A percentile compares a stretch with the other conserved stretches of the same genome.
These are phyloP conservation scores for Pleurostoma richardsiae DNA, from an alignment of 2,329 filamentous ascomycete genomes.

Conservation along the genomic window DNA sequence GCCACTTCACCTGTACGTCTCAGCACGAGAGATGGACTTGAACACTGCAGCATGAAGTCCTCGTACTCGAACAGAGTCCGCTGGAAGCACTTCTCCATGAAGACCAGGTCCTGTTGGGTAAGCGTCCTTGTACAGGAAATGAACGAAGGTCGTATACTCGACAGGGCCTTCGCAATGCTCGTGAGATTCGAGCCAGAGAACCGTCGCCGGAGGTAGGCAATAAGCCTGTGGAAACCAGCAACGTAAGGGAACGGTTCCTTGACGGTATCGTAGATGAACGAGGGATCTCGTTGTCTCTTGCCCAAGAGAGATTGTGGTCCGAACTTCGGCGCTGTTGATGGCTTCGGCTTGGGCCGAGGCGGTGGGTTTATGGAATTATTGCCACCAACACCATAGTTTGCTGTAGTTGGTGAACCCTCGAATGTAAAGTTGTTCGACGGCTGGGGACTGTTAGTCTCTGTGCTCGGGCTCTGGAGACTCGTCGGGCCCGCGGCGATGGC, in stretches of 20 bases:
- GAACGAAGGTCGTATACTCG: constrained; percentile 87
- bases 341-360: constrained; percentile 37
- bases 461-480: constrained; percentile 59
- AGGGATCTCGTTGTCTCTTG: constrained; percentile 66
- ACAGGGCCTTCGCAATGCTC: constrained; percentile 80
- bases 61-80: constrained; percentile 89
- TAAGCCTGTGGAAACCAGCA: constrained; percentile 82
- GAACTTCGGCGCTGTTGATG: constrained; percentile 31
- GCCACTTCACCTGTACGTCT: constrained; percentile 92
- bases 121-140: constrained; percentile 89
- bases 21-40: constrained; percentile 87
- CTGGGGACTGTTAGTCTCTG: constrained; percentile 59
- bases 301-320: constrained; percentile 46
- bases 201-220: constrained; percentile 74
- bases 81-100: constrained; percentile 97
- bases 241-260: constrained; percentile 91
- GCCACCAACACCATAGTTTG: constrained; percentile 19
- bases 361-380: constrained; percentile 2
- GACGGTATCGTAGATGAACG: constrained; percentile 81
- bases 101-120: constrained; percentile 82
- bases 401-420: constrained; percentile 48
- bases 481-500: constrained; percentile 59
- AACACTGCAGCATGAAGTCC: constrained; percentile 82
- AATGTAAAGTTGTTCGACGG: constrained; percentile 43
- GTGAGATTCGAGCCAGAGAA: constrained; percentile 61